A percentile compares a stretch with the other conserved stretches of the same genome.
Conservation (phyloP, 768 basidiomycete species). For the Leucosporidium yakuticum region DNA sequence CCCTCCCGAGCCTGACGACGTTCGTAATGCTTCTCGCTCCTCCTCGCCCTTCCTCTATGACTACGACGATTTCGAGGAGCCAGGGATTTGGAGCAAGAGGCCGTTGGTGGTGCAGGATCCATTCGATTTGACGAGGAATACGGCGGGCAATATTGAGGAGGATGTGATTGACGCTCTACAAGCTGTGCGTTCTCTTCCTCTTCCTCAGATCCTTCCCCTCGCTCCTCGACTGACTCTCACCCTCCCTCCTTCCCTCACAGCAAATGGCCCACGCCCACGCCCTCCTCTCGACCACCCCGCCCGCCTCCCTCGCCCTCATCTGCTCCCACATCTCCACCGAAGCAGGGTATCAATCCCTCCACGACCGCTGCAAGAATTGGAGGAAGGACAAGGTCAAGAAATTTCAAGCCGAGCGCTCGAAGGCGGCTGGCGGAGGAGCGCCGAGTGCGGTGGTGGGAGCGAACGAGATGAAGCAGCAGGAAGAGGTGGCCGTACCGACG, state of each 20-base stretch:
- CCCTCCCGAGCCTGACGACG: neutral
- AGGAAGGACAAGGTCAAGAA: neutral
- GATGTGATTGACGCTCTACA: conserved; percentile 30
- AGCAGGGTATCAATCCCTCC: neutral
- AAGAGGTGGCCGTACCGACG: neutral
- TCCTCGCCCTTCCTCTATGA: conserved; percentile 24
- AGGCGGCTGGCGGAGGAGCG: neutral
- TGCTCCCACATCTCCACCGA: conserved; percentile 18
- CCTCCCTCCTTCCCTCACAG: neutral
- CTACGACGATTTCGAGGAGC: conserved; percentile 27
- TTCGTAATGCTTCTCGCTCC: conserved; percentile 15
- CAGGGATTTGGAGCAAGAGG: conserved; percentile 29
- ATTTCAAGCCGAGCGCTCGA: neutral
- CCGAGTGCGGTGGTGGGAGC: neutral
- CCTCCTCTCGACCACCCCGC: conserved; percentile 14
- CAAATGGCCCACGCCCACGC: conserved; percentile 31
- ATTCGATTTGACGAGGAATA: conserved; percentile 36
- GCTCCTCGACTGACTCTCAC: neutral
- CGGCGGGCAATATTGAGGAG: conserved; percentile 26
- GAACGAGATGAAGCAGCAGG: neutral
- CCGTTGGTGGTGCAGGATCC: conserved; percentile 38
- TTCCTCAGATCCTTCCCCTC: neutral
- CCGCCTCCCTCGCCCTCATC: conserved; percentile 24
- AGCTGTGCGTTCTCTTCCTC: conserved; percentile 11
- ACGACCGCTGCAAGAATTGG: neutral